Conservation (phyloP, 2,329 filamentous ascomycete genomes). For the Alternaria infectoria region DNA sequence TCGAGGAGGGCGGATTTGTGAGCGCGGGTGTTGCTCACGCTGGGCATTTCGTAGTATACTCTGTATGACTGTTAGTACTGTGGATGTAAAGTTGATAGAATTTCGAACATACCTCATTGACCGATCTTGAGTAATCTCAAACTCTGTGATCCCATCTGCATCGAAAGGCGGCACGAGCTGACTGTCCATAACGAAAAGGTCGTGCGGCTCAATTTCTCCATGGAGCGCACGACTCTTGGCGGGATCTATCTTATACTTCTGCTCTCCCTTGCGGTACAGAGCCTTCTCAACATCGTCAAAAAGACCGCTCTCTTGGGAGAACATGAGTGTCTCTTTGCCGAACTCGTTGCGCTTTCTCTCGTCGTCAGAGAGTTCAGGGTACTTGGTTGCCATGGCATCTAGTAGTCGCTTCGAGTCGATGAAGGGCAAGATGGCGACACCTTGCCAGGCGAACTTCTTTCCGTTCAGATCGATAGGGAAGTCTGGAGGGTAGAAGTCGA, state of each 20-base stretch:
- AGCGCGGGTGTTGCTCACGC: conserved; percentile 62
- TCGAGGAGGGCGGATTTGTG: conserved; percentile 96
- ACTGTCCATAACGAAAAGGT: conserved; percentile 83
- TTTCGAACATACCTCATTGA: conserved; percentile 73
- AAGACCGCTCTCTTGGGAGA: conserved; percentile 83
- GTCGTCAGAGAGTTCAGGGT: conserved; percentile 76
- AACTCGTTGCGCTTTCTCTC: conserved; percentile 79
- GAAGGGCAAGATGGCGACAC: conserved; percentile 89
- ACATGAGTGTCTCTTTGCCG: conserved; percentile 80
- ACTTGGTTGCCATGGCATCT: conserved; percentile 80
- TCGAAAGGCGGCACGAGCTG: conserved; percentile 79
- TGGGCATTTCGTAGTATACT: conserved; percentile 85
- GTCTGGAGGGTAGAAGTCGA: conserved; percentile 96
- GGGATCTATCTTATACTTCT: conserved; percentile 74
- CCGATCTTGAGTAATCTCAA: conserved; percentile 59
- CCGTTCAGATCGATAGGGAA: conserved; percentile 94
- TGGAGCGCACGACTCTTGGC: conserved; percentile 77
- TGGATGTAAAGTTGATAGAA: background rate
- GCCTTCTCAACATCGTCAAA: conserved; percentile 84
- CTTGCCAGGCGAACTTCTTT: conserved; percentile 99
- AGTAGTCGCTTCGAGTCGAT: conserved; percentile 91
- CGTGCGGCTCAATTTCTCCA: conserved; percentile 81
- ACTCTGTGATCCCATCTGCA: conserved; percentile 54
- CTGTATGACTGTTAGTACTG: conserved; percentile 55
- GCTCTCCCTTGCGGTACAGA: conserved; percentile 82